Conservation (phyloP, 768 basidiomycete genomes). For the Leucogyrophana mollusca region DNA sequence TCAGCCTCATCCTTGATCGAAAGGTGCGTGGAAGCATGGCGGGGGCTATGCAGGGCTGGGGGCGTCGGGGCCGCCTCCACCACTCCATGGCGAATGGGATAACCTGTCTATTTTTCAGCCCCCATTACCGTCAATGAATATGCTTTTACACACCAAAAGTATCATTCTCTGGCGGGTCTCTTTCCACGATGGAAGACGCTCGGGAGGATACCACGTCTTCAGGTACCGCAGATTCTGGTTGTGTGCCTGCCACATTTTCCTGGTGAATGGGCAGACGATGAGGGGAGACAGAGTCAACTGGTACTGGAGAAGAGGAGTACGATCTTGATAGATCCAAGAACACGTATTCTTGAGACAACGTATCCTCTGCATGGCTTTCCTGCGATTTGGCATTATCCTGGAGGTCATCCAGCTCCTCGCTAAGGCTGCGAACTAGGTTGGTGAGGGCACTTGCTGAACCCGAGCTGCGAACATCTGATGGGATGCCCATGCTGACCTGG, state of each 20-base stretch:
- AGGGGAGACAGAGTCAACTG: slow-evolving; percentile 8
- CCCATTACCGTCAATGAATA: not conserved
- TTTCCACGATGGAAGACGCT: slow-evolving; percentile 18
- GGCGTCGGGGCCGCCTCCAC: slow-evolving; percentile 15
- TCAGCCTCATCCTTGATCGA: slow-evolving; percentile 15
- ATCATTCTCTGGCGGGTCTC: slow-evolving; percentile 20
- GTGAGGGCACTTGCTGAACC: slow-evolving; percentile 35
- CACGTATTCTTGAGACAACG: slow-evolving; percentile 10
- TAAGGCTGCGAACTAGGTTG: slow-evolving; percentile 39
- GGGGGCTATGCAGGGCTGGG: slow-evolving; percentile 7
- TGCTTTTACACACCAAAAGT: slow-evolving; percentile 24
- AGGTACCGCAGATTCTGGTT: slow-evolving; percentile 9
- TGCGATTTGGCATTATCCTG: slow-evolving; percentile 11
- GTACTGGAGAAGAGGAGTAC: slow-evolving; percentile 11
- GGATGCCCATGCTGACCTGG: slow-evolving; percentile 17
- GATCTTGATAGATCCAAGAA: slow-evolving; percentile 14
- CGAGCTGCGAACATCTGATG: slow-evolving; percentile 29
- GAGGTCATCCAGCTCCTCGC: slow-evolving; percentile 32
- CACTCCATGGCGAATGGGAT: slow-evolving; percentile 19
- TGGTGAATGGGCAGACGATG: slow-evolving; percentile 7
- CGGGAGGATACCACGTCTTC: slow-evolving; percentile 26
- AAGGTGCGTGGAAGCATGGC: slow-evolving; percentile 20
- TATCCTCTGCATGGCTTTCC: slow-evolving; percentile 7
- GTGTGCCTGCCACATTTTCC: slow-evolving; percentile 3
- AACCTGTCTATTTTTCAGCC: slow-evolving; percentile 17